Conservation (phyloP, 805 yeast species). For the Wickerhamiella parazyma region DNA sequence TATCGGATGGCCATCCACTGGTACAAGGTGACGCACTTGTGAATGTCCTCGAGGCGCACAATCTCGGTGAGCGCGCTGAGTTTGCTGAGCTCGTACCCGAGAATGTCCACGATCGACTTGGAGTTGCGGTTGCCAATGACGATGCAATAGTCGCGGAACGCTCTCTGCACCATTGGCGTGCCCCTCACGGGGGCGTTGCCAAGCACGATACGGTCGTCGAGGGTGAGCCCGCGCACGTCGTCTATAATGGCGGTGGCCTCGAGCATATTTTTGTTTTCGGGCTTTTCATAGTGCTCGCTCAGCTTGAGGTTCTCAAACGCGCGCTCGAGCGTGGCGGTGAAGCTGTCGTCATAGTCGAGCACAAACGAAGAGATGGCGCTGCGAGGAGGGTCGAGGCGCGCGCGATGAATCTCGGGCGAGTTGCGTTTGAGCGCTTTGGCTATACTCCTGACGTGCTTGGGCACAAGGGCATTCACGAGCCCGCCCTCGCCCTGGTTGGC, state of each 20-base stretch:
- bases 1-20: constrained; percentile 82
- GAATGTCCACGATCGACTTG: constrained; percentile 42
- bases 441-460: constrained; percentile 7
- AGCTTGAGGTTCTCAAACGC: constrained; percentile 26
- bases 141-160: constrained; percentile 35
- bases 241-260: constrained; percentile 35
- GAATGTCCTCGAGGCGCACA: constrained; percentile 44
- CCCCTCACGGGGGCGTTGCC: constrained; percentile 48
- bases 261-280: constrained; percentile 25
- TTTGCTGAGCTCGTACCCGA: constrained; percentile 1
- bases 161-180: constrained; percentile 28
- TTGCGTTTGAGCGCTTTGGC: constrained; percentile 11
- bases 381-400: constrained; percentile 71
- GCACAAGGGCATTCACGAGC: constrained; percentile 11
- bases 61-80: constrained; percentile 13
- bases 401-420: constrained; percentile 33
- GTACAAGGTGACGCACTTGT: constrained; percentile 51
- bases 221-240: constrained; percentile 31
- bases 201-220: constrained; percentile 44
- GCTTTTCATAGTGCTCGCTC: constrained; percentile 6
- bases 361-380: constrained; percentile 55
- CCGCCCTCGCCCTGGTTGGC: constrained; percentile 29
- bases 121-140: constrained; percentile 45
- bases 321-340: constrained; percentile 34
- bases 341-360: constrained; percentile 38